Conservation (phyloP, 148 eudicot species). For the Vaccinium macrocarpon region DNA sequence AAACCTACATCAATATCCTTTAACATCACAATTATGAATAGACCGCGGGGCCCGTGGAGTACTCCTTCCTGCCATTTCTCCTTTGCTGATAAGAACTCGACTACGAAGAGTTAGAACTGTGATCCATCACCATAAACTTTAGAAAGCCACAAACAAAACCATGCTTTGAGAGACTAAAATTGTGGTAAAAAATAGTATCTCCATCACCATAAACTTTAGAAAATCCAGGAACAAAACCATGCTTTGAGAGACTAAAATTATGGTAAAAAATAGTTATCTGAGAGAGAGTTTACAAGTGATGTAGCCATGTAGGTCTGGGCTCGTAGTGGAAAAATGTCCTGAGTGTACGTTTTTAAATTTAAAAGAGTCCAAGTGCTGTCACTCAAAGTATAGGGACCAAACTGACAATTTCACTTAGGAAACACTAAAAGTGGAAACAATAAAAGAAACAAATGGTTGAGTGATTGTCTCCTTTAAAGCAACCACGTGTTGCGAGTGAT, state of each 20-base stretch:
- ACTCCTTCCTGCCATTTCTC: too few relatives aligned
- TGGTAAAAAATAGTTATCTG: background rate
- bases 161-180: background rate
- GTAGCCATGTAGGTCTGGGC: too few relatives aligned
- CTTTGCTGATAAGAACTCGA: too few relatives aligned
- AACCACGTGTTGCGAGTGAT: conserved; percentile 6
- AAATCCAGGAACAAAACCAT: too few relatives aligned
- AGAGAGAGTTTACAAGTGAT: background rate
- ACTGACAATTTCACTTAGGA: background rate
- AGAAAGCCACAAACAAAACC: too few relatives aligned
- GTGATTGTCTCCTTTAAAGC: conserved; percentile 2
- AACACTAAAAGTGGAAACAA: background rate
- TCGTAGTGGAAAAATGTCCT: background rate
- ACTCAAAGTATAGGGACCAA: background rate
- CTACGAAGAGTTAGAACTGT: too few relatives aligned
- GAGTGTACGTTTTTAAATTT: background rate
- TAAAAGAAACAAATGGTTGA: background rate
- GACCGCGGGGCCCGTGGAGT: too few relatives aligned
- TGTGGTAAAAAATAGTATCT: background rate
- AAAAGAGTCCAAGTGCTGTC: background rate
- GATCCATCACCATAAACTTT: too few relatives aligned
- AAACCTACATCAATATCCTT: too few relatives aligned
- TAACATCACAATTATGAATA: too few relatives aligned
- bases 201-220: too few relatives aligned
- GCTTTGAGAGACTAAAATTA: background rate